A percentile compares a stretch with the other conserved stretches of the same genome.
Evolutionary conservation across 2,329 filamentous ascomycete species (phyloP).

Genomic region (Apiospora koreana): DNA sequence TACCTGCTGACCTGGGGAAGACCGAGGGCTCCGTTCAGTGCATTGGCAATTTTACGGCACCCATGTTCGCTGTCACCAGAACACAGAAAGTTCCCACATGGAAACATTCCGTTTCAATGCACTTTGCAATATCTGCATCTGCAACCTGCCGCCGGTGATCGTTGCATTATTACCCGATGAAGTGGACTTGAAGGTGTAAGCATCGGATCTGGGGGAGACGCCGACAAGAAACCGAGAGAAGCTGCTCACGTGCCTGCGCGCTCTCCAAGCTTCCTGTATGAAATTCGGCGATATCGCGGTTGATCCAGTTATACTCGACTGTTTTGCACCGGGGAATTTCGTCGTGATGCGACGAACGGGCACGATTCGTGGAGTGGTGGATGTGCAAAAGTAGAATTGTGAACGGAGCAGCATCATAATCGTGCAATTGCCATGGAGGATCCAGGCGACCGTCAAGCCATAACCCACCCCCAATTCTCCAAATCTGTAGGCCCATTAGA

Average conservation of each 20-base stretch:
- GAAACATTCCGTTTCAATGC: neutral
- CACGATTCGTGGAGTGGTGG: slow-evolving; percentile 3
- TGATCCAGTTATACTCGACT: slow-evolving; percentile 4
- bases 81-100: neutral
- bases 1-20: neutral
- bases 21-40: neutral
- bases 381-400: neutral
- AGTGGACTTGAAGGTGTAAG: neutral
- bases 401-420: neutral
- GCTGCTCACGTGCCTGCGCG: neutral
- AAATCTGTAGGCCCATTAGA: neutral
- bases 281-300: neutral
- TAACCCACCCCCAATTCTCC: neutral
- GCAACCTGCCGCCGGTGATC: neutral
- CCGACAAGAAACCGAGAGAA: neutral
- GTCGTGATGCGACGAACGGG: neutral
- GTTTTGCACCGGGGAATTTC: neutral
- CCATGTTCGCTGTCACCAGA: neutral
- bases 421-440: neutral
- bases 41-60: neutral
- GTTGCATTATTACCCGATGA: neutral
- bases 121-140: neutral
- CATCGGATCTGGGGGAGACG: neutral
- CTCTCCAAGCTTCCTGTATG: neutral
- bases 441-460: neutral